Percentiles rank a stretch among this genome's conserved stretches.
These are phyloP conservation scores for Podospora bellae-mahoneyi DNA, from an alignment of 495 filamentous ascomycete species.

Conservation along the genomic window DNA sequence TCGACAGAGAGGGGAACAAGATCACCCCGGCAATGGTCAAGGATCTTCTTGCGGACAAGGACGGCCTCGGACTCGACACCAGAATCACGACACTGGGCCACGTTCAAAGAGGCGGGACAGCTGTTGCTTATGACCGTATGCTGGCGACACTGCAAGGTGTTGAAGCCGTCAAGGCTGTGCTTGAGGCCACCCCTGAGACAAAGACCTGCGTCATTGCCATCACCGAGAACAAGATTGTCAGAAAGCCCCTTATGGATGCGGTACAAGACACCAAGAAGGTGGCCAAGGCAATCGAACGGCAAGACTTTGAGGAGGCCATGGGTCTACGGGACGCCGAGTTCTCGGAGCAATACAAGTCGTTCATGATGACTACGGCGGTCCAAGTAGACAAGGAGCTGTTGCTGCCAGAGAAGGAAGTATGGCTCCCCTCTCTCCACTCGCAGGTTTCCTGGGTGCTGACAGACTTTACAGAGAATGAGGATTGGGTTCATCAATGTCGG, in stretches of 20 bases:
- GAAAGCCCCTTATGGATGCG: constrained; percentile 83
- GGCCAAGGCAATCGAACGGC: constrained; percentile 70
- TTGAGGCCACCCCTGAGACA: constrained; percentile 82
- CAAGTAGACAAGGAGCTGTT: constrained; percentile 42
- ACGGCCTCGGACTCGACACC: constrained; percentile 75
- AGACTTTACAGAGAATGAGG: constrained; percentile 64
- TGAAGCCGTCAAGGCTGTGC: constrained; percentile 93
- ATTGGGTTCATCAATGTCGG: constrained; percentile 97
- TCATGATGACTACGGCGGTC: constrained; percentile 77
- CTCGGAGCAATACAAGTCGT: constrained; percentile 84
- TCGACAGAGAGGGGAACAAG: constrained; percentile 79
- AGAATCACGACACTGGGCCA: constrained; percentile 94
- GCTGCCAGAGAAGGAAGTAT: constrained; percentile 70
- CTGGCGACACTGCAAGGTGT: constrained; percentile 91
- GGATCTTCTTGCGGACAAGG: constrained; percentile 73
- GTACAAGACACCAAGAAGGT: constrained; percentile 82
- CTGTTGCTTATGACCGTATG: constrained; percentile 92
- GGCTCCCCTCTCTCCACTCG: constrained; percentile 17
- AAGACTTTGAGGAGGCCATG: constrained; percentile 85
- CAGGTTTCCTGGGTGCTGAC: constrained; percentile 20
- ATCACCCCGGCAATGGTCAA: constrained; percentile 79
- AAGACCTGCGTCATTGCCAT: constrained; percentile 94
- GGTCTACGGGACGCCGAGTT: constrained; percentile 87
- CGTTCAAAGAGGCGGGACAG: constrained; percentile 88
- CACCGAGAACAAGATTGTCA: constrained; percentile 94